phyloP scores from a whole-genome alignment of 2,329 filamentous ascomycete genomes.

The Rutstroemia sp. region DNA sequence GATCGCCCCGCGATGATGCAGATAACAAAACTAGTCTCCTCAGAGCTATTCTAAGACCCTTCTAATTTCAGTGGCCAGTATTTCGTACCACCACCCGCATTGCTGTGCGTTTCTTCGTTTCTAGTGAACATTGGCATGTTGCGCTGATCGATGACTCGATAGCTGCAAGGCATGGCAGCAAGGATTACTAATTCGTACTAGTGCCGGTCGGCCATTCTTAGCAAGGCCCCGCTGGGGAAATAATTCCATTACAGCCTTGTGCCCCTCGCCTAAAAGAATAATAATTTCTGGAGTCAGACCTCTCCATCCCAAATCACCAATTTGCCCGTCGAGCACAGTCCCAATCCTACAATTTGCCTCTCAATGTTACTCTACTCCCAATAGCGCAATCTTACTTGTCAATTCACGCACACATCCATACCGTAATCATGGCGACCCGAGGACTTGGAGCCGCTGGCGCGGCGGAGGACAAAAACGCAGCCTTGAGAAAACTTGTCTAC shows the following conservation, averaged over 20 bases:
- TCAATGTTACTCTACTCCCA: conserved; percentile 18
- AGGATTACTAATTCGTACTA: too few species aligned
- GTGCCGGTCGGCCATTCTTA: too few species aligned
- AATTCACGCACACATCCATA: neutral
- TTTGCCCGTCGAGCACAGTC: neutral
- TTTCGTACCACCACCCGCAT: too few species aligned
- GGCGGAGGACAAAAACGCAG: conserved; percentile 14
- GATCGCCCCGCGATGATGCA: too few species aligned
- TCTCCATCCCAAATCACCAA: neutral
- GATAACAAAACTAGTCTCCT: too few species aligned
- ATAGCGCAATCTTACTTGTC: conserved; percentile 15
- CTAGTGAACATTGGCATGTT: too few species aligned
- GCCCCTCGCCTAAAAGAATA: conserved; percentile 8
- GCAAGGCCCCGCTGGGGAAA: too few species aligned
- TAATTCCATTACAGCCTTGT: conserved; percentile 2
- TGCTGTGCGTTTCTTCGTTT: too few species aligned
- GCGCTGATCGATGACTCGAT: too few species aligned
- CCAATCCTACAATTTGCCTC: neutral
- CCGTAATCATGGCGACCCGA: conserved; percentile 1
- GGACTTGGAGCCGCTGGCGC: neutral
- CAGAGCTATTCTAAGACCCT: too few species aligned
- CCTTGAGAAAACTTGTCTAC: conserved; percentile 25
- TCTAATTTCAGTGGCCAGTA: too few species aligned
- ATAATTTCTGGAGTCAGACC: neutral
- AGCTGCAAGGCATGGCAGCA: too few species aligned